Evolutionary conservation across 257 asterid genomes (phyloP).

Genomic region (Scutellaria galericulata): DNA sequence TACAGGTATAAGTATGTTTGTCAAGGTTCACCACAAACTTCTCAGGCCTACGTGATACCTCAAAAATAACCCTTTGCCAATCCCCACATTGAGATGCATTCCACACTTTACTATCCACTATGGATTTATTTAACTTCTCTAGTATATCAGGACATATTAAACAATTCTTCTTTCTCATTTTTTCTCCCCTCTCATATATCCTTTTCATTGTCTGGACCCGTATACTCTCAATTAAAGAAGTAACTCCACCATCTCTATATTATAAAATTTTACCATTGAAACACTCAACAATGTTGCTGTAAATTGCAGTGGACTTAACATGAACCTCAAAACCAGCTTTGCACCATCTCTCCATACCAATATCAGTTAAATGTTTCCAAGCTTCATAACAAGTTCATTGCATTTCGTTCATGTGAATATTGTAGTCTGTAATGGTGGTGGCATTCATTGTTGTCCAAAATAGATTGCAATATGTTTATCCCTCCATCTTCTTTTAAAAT

Average conservation of each 20-base stretch:
- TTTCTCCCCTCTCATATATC: background rate
- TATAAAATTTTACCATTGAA: background rate
- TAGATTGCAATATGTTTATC: background rate
- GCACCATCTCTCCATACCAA: constrained; percentile 18
- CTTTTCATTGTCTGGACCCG: background rate
- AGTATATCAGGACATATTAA: background rate
- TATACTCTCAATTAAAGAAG: constrained; percentile 11
- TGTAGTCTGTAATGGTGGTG: constrained; percentile 2
- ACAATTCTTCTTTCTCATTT: background rate
- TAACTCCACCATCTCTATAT: background rate
- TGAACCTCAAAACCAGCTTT: constrained; percentile 8
- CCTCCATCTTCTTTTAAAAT: too few species aligned
- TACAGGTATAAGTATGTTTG: constrained; percentile 9
- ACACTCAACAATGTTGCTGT: background rate
- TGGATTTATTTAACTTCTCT: background rate
- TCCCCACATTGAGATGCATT: too few species aligned
- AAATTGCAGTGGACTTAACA: background rate
- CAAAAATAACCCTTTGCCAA: background rate
- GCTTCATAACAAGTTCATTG: background rate
- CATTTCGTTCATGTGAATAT: background rate
- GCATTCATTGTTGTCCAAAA: constrained; percentile 4
- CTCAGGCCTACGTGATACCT: constrained; percentile 17
- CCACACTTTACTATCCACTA: constrained; percentile 5
- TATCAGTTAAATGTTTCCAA: constrained; percentile 7
- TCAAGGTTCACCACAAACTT: constrained; percentile 14